Conservation (phyloP, 1,284 basidiomycete genomes). For the Moesziomyces sp. region DNA sequence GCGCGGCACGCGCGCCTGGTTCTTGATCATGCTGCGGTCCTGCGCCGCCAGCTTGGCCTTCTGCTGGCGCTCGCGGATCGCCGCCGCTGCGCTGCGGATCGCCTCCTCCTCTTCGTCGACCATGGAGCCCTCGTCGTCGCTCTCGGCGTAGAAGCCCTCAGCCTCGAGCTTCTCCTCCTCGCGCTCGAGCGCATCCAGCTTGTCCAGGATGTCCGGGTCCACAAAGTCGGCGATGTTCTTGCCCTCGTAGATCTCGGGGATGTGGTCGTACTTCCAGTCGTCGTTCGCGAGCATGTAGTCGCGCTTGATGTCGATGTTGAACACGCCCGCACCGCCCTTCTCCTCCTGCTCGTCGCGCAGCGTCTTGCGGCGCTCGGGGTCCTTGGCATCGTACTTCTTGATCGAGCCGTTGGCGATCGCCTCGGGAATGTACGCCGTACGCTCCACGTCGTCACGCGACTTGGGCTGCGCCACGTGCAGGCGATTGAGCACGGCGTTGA, state of each 20-base stretch:
- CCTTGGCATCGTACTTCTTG: conserved; percentile 62
- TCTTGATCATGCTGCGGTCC: conserved; percentile 87
- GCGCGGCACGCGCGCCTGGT: conserved; percentile 86
- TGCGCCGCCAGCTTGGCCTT: conserved; percentile 81
- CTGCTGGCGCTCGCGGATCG: conserved; percentile 75
- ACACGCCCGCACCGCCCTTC: conserved; percentile 66
- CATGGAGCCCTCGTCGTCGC: conserved; percentile 80
- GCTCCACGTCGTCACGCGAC: conserved; percentile 61
- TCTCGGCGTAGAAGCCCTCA: conserved; percentile 93
- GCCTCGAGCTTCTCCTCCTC: conserved; percentile 93
- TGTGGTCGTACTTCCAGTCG: conserved; percentile 94
- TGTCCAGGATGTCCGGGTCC: conserved; percentile 97
- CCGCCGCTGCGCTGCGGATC: conserved; percentile 77
- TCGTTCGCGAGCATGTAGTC: conserved; percentile 89
- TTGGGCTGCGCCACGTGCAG: conserved; percentile 65
- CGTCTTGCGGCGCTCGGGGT: conserved; percentile 59
- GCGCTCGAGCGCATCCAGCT: conserved; percentile 94
- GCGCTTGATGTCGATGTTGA: conserved; percentile 71
- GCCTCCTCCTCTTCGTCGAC: conserved; percentile 90
- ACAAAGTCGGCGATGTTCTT: conserved; percentile 99
- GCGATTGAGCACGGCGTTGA: conserved; percentile 64
- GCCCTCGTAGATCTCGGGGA: conserved; percentile 96
- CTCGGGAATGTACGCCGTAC: conserved; percentile 61
- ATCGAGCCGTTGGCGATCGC: conserved; percentile 48
- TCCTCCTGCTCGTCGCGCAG: conserved; percentile 66